phyloP scores from a whole-genome alignment of 257 asterid genomes.

The Lantana camara region DNA sequence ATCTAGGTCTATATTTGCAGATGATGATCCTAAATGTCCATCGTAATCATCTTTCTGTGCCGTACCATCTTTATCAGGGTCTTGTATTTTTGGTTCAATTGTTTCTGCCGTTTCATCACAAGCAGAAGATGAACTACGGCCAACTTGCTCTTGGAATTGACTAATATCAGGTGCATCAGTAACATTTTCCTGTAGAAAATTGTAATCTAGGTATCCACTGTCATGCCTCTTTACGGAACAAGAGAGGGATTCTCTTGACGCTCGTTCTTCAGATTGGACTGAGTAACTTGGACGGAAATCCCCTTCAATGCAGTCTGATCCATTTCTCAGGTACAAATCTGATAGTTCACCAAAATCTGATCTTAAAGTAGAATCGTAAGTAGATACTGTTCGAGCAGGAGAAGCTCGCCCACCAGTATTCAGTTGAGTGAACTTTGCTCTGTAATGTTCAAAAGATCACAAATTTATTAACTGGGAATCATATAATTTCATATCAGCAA shows the following conservation, averaged over 20 bases:
- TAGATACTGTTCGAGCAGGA: conserved; percentile 55
- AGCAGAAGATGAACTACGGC: conserved; percentile 50
- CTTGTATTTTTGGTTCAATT: conserved; percentile 36
- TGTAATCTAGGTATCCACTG: conserved; percentile 48
- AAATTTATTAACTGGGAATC: conserved; percentile 11
- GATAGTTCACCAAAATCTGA: conserved; percentile 57
- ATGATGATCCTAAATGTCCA: conserved; percentile 38
- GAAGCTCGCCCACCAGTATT: conserved; percentile 52
- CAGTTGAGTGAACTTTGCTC: conserved; percentile 48
- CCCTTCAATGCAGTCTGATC: conserved; percentile 48
- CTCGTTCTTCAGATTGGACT: conserved; percentile 57
- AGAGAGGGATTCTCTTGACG: conserved; percentile 53
- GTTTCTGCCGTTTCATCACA: conserved; percentile 60
- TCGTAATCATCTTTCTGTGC: conserved; percentile 32
- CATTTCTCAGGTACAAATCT: conserved; percentile 53
- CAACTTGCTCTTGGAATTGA: conserved; percentile 53
- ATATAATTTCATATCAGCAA: not conserved
- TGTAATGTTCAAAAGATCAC: conserved; percentile 42
- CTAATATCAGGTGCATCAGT: conserved; percentile 44
- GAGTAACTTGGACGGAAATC: conserved; percentile 57
- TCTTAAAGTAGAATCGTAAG: conserved; percentile 45
- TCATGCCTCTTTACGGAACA: conserved; percentile 50
- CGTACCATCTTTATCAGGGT: conserved; percentile 24
- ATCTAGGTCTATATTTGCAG: conserved; percentile 40
- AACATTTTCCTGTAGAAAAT: conserved; percentile 47